Base-by-base conservation (phyloP, 2,329 filamentous ascomycete species). In the Xylaria sp. region DNA sequence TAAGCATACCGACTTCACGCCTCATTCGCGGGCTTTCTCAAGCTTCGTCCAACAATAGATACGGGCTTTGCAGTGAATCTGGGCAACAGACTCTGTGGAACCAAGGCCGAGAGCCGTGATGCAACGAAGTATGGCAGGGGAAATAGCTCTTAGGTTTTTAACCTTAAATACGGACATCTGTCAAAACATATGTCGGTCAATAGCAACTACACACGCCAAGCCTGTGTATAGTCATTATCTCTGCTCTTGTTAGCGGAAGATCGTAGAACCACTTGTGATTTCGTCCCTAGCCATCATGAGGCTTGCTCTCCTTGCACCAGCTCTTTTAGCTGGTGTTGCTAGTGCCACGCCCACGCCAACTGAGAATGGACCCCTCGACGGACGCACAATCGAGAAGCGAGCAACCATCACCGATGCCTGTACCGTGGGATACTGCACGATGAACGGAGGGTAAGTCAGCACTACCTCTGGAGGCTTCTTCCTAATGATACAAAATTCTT, bases 331-430 rank as follows among this genome's bases (percentile, higher is more conserved):
- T 52, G 71, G 71, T 61, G 57, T 77, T 46, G 72, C 67, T 67
- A 65, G 54, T 61, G 76, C 76, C 42, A 65, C 62, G 38, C 73
- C 75, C 35, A 74, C 72, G 17, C 73, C 71, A 47, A 75, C 74
- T 1, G 54, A 64, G 65, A 58, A 72, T 40, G 67, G 72, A 35
- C 59, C 67, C 43, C 59, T 71, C 35, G 68, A 69, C 37, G 68
- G 61, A 55, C 70, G 71, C 52, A 71, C 67, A 28, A 61, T 77
- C 12, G 66, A 69, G 64, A 77, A 77, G 72, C 73, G 75, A 49
- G 75, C 76, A 54, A 65, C 74, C 66, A 71, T 77, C 68, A 75
- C 72, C 6, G 76, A 78, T 52, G 72, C 73, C n/a, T 76, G 74
- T 58, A 60, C 71, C 57, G 69, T 78, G 43, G 76, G 77, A 7